These are phyloP conservation scores for Globisporangium cystogenes DNA, from an alignment of 352 stramenopile species.

Conservation along the genomic window DNA sequence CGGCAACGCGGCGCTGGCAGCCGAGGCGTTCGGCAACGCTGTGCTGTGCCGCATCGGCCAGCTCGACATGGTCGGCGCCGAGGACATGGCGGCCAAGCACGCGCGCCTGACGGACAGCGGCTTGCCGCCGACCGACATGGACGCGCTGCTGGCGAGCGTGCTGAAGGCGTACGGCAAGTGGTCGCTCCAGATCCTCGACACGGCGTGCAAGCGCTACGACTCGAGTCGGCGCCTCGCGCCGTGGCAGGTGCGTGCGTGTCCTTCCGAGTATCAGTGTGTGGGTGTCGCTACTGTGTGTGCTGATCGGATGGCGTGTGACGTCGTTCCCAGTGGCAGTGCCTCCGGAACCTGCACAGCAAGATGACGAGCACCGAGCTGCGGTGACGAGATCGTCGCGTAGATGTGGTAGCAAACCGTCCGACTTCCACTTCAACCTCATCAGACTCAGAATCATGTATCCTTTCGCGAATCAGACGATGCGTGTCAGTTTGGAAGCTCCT, in stretches of 20 bases:
- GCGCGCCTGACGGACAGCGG: conserved; percentile 23
- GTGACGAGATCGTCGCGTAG: conserved; percentile 8
- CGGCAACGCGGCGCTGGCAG: conserved; percentile 26
- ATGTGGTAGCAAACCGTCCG: too few relatives aligned
- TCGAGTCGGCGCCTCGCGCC: conserved; percentile 32
- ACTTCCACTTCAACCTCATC: too few relatives aligned
- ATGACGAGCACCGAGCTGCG: conserved; percentile 47
- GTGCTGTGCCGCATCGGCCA: conserved; percentile 56
- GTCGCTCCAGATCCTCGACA: conserved; percentile 42
- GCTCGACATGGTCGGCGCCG: conserved; percentile 46
- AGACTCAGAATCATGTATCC: too few relatives aligned
- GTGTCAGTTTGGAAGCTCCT: too few relatives aligned
- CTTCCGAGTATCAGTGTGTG: too few relatives aligned
- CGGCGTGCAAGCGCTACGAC: conserved; percentile 45
- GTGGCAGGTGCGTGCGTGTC: conserved; percentile 65
- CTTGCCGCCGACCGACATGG: conserved; percentile 37
- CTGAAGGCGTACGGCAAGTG: conserved; percentile 56
- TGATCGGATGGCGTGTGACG: conserved; percentile 1
- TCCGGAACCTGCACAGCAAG: conserved; percentile 46
- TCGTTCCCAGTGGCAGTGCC: conserved; percentile 35
- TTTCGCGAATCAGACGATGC: too few relatives aligned
- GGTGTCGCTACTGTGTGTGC: neutral
- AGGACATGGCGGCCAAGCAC: conserved; percentile 44
- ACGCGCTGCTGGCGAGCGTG: conserved; percentile 42
- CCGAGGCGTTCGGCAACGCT: conserved; percentile 53